Conservation (phyloP, 2,329 filamentous ascomycete genomes). For the Cercospora beticola region DNA sequence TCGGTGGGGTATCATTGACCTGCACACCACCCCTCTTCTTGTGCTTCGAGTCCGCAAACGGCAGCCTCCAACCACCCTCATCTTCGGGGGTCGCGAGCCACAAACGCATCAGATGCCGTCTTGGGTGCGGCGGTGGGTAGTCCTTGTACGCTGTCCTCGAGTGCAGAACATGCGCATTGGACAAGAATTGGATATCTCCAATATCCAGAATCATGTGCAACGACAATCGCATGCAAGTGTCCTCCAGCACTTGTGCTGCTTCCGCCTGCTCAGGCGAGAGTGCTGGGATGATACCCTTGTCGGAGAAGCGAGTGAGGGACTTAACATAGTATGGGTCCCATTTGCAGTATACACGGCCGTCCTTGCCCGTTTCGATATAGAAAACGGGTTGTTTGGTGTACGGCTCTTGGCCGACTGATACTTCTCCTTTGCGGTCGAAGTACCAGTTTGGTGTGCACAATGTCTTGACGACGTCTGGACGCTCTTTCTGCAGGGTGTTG, state of each 20-base stretch:
- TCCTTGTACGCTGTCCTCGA: constrained; percentile 79
- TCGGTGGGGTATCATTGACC: constrained; percentile 75
- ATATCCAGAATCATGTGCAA: constrained; percentile 85
- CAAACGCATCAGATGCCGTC: constrained; percentile 76
- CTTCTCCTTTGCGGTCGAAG: constrained; percentile 88
- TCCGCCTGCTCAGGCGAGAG: constrained; percentile 67
- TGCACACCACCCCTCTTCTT: constrained; percentile 89
- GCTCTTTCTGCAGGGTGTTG: constrained; percentile 72
- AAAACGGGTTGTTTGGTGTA: constrained; percentile 54
- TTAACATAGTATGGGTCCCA: constrained; percentile 89
- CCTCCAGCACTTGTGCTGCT: constrained; percentile 70
- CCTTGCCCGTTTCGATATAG: constrained; percentile 73
- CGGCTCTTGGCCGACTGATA: constrained; percentile 66
- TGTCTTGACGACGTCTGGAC: constrained; percentile 74
- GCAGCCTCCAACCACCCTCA: constrained; percentile 82
- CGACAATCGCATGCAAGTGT: constrained; percentile 69
- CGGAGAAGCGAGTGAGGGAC: constrained; percentile 69
- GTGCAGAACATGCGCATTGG: constrained; percentile 78
- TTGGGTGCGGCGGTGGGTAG: constrained; percentile 64
- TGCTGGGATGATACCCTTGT: constrained; percentile 69
- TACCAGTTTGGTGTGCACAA: constrained; percentile 82
- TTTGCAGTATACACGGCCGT: constrained; percentile 73
- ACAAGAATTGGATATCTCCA: constrained; percentile 84
- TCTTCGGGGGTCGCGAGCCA: constrained; percentile 80
- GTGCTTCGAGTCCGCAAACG: constrained; percentile 76